These are phyloP conservation scores for Syzygium syzygioides DNA, from an alignment of 441 rosid species.

Conservation along the genomic window DNA sequence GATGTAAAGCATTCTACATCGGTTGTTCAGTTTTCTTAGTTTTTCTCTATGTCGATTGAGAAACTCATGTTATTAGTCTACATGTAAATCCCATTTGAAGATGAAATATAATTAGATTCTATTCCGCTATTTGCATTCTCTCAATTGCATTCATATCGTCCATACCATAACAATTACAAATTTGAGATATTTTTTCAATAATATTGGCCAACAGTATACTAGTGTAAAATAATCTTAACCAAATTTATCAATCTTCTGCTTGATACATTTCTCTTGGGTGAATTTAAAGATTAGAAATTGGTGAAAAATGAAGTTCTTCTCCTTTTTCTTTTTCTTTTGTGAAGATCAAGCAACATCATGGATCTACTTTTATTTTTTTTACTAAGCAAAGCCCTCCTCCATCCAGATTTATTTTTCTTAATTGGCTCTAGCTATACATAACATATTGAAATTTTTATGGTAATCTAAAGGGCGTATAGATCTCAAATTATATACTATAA, in stretches of 20 bases:
- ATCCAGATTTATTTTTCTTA: background rate
- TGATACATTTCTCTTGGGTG: background rate
- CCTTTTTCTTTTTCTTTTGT: background rate
- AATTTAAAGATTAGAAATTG: background rate
- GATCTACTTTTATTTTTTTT: background rate
- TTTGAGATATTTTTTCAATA: background rate
- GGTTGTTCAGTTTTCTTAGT: background rate
- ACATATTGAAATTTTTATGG: background rate
- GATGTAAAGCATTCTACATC: background rate
- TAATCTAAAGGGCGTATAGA: background rate
- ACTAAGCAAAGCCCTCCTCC: background rate
- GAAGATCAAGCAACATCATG: background rate
- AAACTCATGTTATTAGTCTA: background rate
- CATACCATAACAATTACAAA: background rate
- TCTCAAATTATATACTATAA: background rate
- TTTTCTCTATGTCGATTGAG: background rate
- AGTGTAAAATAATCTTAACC: background rate
- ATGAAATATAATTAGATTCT: background rate
- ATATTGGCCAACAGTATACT: background rate
- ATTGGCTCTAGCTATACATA: background rate
- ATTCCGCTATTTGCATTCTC: background rate
- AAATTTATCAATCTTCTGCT: background rate
- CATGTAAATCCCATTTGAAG: background rate
- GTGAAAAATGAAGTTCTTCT: background rate
- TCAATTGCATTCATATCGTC: background rate